Conservation (phyloP, 1,284 basidiomycete genomes). For the Cryptococcus sp. region DNA sequence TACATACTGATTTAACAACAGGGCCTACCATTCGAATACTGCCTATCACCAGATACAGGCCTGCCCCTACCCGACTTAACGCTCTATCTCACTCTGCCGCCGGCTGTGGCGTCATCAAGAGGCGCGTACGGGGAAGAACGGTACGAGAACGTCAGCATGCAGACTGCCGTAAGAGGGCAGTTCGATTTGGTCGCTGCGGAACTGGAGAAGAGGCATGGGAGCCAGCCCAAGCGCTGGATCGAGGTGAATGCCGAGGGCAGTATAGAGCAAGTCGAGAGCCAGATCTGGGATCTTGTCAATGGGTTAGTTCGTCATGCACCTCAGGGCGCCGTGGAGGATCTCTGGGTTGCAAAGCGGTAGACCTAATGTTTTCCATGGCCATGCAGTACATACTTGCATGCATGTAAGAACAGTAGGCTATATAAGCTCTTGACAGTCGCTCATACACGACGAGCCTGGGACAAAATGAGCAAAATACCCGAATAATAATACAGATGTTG, state of each 20-base stretch:
- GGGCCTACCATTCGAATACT: slow-evolving; percentile 70
- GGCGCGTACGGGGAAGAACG: slow-evolving; percentile 89
- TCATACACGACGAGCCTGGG: not conserved
- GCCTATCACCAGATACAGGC: slow-evolving; percentile 76
- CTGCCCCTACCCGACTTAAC: slow-evolving; percentile 88
- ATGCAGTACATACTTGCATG: too few species aligned
- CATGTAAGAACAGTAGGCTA: not conserved
- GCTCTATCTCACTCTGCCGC: slow-evolving; percentile 81
- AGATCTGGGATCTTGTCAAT: slow-evolving; percentile 62
- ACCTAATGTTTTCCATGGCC: too few species aligned
- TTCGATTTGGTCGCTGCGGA: slow-evolving; percentile 66
- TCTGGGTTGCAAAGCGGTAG: slow-evolving; percentile 9
- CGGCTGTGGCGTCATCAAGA: slow-evolving; percentile 69
- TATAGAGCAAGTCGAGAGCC: slow-evolving; percentile 62
- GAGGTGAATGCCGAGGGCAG: slow-evolving; percentile 66
- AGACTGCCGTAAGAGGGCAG: slow-evolving; percentile 65
- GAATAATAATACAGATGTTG: too few species aligned
- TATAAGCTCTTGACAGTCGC: not conserved
- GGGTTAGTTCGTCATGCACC: slow-evolving; percentile 41
- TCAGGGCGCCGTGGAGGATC: slow-evolving; percentile 6
- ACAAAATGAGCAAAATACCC: slow-evolving; percentile 3
- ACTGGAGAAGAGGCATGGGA: slow-evolving; percentile 37
- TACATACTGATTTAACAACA: slow-evolving; percentile 21
- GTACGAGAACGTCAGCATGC: slow-evolving; percentile 78
- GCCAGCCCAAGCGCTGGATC: slow-evolving; percentile 59